A percentile compares a stretch with the other conserved stretches of the same genome.
These are phyloP conservation scores for Dactylella cylindrospora DNA, from an alignment of 2,329 filamentous ascomycete genomes.

Conservation along the genomic window DNA sequence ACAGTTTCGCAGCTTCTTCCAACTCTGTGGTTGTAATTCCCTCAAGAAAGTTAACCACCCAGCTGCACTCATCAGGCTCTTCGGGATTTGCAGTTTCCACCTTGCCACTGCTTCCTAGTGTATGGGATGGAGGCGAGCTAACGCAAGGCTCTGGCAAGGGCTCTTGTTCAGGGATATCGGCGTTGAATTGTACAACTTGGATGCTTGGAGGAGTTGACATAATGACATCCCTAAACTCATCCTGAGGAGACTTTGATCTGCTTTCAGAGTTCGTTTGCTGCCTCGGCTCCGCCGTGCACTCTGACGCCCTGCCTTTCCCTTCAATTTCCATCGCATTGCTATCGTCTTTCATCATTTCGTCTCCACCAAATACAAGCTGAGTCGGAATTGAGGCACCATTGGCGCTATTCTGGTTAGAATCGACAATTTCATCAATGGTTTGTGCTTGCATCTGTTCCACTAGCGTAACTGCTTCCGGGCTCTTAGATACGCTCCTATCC, in stretches of 20 bases:
- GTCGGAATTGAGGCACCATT: conserved; percentile 28
- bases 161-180: conserved; percentile 25
- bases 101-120: background rate
- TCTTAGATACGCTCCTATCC: conserved; percentile 26
- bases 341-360: conserved; percentile 10
- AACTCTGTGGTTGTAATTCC: conserved; percentile 15
- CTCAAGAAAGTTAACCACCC: conserved; percentile 22
- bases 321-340: conserved; percentile 4
- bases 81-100: background rate
- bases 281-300: background rate
- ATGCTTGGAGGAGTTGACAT: conserved; percentile 32
- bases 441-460: conserved; percentile 17
- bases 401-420: no score
- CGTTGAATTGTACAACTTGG: conserved; percentile 17
- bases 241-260: conserved; percentile 10
- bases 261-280: conserved; percentile 1
- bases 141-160: conserved; percentile 11
- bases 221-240: conserved; percentile 18
- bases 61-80: conserved; percentile 17
- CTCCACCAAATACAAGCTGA: conserved; percentile 12
- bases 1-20: conserved; percentile 19
- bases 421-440: conserved; percentile 30
- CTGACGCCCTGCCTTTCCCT: conserved; percentile 8
- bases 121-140: background rate
- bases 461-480: conserved; percentile 24